These are phyloP conservation scores for Gilbertella persicaria DNA, from an alignment of 371 early-diverging fungal genomes.

Conservation along the genomic window DNA sequence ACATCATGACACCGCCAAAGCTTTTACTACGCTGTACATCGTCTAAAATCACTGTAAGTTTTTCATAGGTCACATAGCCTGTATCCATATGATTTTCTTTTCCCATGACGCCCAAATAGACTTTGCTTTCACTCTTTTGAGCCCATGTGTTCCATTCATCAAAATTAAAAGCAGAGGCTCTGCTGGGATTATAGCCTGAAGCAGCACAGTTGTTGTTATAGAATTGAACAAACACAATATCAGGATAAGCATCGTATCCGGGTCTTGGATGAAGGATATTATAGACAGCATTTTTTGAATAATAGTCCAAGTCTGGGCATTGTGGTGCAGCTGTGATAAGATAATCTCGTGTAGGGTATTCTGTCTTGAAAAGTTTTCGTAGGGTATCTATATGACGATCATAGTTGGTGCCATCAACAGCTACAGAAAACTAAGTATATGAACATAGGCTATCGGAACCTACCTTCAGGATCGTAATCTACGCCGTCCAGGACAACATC, in stretches of 20 bases:
- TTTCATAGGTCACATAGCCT: constrained; percentile 49
- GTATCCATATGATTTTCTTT: constrained; percentile 54
- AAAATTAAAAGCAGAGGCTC: constrained; percentile 54
- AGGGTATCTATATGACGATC: constrained; percentile 33
- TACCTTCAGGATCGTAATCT: constrained; percentile 58
- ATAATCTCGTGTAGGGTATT: constrained; percentile 33
- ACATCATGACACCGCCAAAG: constrained; percentile 73
- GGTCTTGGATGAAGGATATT: constrained; percentile 39
- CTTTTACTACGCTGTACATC: constrained; percentile 30
- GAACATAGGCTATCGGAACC: constrained; percentile 3
- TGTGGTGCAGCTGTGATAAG: constrained; percentile 60
- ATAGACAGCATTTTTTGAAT: constrained; percentile 44
- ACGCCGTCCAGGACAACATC: constrained; percentile 38
- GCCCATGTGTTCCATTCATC: constrained; percentile 58
- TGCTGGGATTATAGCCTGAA: constrained; percentile 31
- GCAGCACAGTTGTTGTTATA: constrained; percentile 70
- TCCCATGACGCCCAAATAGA: constrained; percentile 60
- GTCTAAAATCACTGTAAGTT: constrained; percentile 43
- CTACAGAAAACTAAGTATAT: constrained; percentile 23
- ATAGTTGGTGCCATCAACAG: constrained; percentile 24
- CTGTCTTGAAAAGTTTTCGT: constrained; percentile 40
- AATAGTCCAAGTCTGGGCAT: constrained; percentile 58
- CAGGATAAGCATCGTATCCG: constrained; percentile 43
- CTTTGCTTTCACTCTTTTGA: constrained; percentile 28
- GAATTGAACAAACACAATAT: constrained; percentile 73